Evolutionary conservation across 2,329 filamentous ascomycete genomes (phyloP).

Genomic region (Rugonectria rugulosa): DNA sequence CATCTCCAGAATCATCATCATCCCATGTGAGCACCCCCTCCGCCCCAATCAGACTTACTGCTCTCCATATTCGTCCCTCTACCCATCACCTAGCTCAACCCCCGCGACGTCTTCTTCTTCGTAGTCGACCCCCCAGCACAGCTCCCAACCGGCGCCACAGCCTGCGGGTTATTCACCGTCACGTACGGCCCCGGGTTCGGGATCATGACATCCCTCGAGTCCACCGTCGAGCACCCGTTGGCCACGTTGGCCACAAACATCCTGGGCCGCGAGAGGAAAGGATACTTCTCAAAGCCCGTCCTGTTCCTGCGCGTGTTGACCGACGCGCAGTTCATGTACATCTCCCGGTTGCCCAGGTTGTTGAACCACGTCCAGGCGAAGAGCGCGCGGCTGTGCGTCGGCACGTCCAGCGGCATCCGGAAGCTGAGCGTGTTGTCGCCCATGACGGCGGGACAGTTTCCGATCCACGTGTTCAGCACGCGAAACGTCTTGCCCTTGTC

Average conservation of each 20-base stretch:
- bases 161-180: slow-evolving; percentile 27
- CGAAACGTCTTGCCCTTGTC: slow-evolving; percentile 67
- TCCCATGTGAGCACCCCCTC: too few species aligned
- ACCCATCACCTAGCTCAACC: not conserved
- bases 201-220: slow-evolving; percentile 65
- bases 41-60: too few species aligned
- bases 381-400: slow-evolving; percentile 55
- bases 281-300: too few species aligned
- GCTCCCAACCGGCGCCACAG: slow-evolving; percentile 19
- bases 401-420: slow-evolving; percentile 60
- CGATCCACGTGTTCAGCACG: slow-evolving; percentile 52
- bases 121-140: slow-evolving; percentile 9
- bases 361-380: slow-evolving; percentile 73
- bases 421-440: slow-evolving; percentile 48
- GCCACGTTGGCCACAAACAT: slow-evolving; percentile 73
- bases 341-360: slow-evolving; percentile 68
- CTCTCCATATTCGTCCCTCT: too few species aligned
- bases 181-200: slow-evolving; percentile 67
- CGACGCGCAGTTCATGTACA: slow-evolving; percentile 75
- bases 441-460: slow-evolving; percentile 42
- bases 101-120: not conserved
- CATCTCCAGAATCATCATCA: not conserved
- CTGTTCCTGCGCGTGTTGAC: slow-evolving; percentile 53
- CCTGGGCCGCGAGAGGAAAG: slow-evolving; percentile 56
- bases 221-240: slow-evolving; percentile 62